Percentiles rank a stretch among this genome's conserved stretches.
Conservation (phyloP, 306 rosid species). For the Hippophae tibetana region DNA sequence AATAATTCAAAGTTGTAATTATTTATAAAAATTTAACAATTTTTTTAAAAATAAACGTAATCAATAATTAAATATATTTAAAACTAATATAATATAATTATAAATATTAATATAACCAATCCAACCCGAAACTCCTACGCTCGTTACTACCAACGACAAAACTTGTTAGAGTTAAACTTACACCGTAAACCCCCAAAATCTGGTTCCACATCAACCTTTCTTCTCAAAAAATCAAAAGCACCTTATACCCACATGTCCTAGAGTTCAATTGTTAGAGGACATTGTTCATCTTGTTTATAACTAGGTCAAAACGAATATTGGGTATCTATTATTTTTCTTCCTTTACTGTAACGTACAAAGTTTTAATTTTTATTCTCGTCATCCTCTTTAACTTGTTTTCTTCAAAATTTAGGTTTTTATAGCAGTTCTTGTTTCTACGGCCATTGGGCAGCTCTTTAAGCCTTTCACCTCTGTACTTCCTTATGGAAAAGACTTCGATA, state of each 20-base stretch:
- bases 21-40: no score
- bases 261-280: conserved; percentile 34
- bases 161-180: no score
- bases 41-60: no score
- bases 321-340: neutral
- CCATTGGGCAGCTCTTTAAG: conserved; percentile 76
- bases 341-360: neutral
- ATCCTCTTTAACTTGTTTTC: neutral
- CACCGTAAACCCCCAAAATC: conserved; percentile 5
- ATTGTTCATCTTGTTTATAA: conserved; percentile 53
- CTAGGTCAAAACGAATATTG: conserved; percentile 42
- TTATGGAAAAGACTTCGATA: conserved; percentile 60
- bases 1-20: no score
- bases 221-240: conserved; percentile 21
- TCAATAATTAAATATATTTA: no score
- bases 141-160: no score
- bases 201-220: conserved; percentile 9
- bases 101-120: no score
- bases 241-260: conserved; percentile 25
- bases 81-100: no score
- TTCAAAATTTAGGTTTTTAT: conserved; percentile 43
- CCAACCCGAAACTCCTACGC: no score
- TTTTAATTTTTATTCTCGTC: neutral
- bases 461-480: conserved; percentile 58
- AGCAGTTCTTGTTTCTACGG: conserved; percentile 60